Conservation (phyloP, 2,329 filamentous ascomycete species). For the Chalaropsis thielavioides region DNA sequence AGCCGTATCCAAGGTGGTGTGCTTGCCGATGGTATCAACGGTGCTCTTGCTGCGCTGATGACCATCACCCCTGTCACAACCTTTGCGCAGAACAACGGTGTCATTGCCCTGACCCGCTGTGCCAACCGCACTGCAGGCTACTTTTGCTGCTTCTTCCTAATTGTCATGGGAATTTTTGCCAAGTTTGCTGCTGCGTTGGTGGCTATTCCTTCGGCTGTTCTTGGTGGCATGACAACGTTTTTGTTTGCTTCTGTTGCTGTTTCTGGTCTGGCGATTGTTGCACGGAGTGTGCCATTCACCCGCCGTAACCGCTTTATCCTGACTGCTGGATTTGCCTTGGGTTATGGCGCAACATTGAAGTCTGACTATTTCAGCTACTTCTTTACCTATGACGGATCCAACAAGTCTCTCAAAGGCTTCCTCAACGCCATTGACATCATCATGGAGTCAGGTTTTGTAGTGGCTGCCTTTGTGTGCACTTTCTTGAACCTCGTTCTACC, state of each 20-base stretch:
- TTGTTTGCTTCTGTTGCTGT: conserved; percentile 64
- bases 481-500: conserved; percentile 59
- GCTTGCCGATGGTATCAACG: conserved; percentile 62
- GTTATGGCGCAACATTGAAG: conserved; percentile 55
- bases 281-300: conserved; percentile 55
- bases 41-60: conserved; percentile 58
- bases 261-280: conserved; percentile 63
- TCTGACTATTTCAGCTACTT: conserved; percentile 54
- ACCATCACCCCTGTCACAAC: conserved; percentile 69
- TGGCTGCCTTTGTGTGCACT: conserved; percentile 59
- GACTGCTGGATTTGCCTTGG: conserved; percentile 57
- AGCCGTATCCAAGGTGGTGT: conserved; percentile 67
- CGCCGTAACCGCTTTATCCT: conserved; percentile 70
- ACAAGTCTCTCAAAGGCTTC: conserved; percentile 55
- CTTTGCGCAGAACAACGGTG: conserved; percentile 75
- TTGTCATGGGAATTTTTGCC: conserved; percentile 68
- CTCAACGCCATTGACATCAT: conserved; percentile 58
- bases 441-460: conserved; percentile 60
- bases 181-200: conserved; percentile 72
- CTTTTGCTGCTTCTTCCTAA: conserved; percentile 59
- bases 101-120: conserved; percentile 68
- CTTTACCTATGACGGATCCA: conserved; percentile 56
- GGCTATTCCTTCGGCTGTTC: conserved; percentile 52
- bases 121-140: conserved; percentile 71
- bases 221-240: conserved; percentile 66